Percentiles rank a stretch among this genome's conserved stretches.
Conservation (phyloP, 768 basidiomycete species). For the Pisolithus albus region DNA sequence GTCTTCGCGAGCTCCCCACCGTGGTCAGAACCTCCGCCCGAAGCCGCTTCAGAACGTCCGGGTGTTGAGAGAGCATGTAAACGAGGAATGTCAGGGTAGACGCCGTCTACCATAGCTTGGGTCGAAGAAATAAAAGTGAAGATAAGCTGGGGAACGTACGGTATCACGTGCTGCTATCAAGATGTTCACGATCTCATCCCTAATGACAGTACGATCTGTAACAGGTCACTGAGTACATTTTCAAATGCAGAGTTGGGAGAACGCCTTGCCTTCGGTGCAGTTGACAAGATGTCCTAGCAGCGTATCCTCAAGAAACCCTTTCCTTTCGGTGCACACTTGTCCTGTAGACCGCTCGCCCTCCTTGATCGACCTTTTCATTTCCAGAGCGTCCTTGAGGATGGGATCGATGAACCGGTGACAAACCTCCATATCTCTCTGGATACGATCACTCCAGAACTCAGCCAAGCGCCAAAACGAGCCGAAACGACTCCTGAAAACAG, state of each 20-base stretch:
- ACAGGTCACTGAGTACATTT: neutral
- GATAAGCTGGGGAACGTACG: constrained; percentile 9
- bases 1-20: constrained; percentile 21
- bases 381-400: constrained; percentile 42
- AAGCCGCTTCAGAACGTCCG: constrained; percentile 21
- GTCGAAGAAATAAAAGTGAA: neutral
- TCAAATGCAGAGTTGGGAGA: neutral
- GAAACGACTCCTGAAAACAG: constrained; percentile 29
- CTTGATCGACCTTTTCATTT: constrained; percentile 26
- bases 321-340: constrained; percentile 3
- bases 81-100: constrained; percentile 25
- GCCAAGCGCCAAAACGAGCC: constrained; percentile 44
- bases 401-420: constrained; percentile 49
- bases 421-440: constrained; percentile 38
- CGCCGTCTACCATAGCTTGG: constrained; percentile 19
- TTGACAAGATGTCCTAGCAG: constrained; percentile 26
- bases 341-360: constrained; percentile 17
- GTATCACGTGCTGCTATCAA: constrained; percentile 33
- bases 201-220: constrained; percentile 26
- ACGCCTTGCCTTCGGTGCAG: constrained; percentile 21
- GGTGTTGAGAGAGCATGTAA: constrained; percentile 24
- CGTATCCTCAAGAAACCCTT: constrained; percentile 17
- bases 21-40: constrained; percentile 24
- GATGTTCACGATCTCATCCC: constrained; percentile 34
- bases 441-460: constrained; percentile 47